Conservation (phyloP, 345 rosid species). For the sweet orange (Citrus sinensis) region DNA sequence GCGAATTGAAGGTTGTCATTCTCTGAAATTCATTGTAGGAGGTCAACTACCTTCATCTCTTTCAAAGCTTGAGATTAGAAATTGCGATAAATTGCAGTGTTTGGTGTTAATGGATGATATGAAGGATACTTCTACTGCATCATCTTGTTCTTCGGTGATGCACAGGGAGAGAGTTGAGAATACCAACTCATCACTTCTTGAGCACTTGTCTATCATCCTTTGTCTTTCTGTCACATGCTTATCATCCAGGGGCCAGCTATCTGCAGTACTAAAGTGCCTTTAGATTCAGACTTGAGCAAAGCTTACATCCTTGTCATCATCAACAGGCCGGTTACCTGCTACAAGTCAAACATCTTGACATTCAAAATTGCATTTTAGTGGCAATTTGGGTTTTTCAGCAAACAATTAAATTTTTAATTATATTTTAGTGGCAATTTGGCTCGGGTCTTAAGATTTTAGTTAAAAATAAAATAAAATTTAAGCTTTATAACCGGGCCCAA, state of each 20-base stretch:
- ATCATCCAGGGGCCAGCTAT: conserved; percentile 8
- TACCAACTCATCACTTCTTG: neutral
- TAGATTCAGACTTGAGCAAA: neutral
- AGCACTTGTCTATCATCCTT: neutral
- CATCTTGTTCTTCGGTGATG: neutral
- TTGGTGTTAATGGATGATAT: neutral
- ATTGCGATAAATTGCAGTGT: neutral
- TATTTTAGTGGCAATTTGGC: no score
- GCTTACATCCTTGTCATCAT: neutral
- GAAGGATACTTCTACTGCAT: neutral
- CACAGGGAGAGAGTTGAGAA: neutral
- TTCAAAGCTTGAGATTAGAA: neutral
- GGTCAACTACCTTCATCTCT: neutral
- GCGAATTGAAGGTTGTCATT: neutral
- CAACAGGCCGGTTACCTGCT: neutral
- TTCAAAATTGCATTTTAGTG: neutral
- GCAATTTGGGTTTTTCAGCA: no score
- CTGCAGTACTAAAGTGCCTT: conserved; percentile 5
- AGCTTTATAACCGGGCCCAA: no score
- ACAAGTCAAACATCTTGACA: neutral
- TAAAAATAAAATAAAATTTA: no score
- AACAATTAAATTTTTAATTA: no score
- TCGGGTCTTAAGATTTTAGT: no score
- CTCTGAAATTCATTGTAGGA: neutral
- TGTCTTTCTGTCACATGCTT: conserved; percentile 5